Percentiles rank a stretch among this genome's conserved stretches.
phyloP scores from a whole-genome alignment of 148 eudicot genomes.

The Spergularia marina region DNA sequence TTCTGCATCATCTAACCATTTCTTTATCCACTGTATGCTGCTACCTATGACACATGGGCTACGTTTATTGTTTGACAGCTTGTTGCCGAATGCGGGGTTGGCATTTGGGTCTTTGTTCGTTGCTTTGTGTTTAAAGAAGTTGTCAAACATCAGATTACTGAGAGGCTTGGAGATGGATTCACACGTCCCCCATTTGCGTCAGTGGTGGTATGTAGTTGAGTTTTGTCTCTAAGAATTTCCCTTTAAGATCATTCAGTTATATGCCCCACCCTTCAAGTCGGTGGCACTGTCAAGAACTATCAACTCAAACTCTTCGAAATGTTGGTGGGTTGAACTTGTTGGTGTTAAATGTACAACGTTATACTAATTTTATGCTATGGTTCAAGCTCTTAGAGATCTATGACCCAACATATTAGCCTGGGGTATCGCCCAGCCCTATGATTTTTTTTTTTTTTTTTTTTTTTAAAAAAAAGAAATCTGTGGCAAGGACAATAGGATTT shows the following conservation, averaged over 20 bases:
- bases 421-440: no score
- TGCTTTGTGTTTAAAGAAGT: constrained; percentile 59
- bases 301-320: not conserved
- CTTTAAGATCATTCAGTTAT: not conserved
- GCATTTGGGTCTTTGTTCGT: constrained; percentile 79
- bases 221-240: constrained; percentile 5
- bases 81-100: constrained; percentile 73
- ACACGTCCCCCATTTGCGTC: constrained; percentile 80
- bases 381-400: no score
- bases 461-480: no score
- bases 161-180: constrained; percentile 87
- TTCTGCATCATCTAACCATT: not conserved
- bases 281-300: not conserved
- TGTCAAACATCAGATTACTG: constrained; percentile 58
- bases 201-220: constrained; percentile 61
- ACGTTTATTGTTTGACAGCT: constrained; percentile 44
- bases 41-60: not conserved
- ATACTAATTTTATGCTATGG: no score
- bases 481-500: not conserved
- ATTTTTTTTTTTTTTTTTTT: no score
- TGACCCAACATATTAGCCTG: no score
- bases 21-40: not conserved
- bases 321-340: no score
- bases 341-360: no score
- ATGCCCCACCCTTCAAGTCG: not conserved